A percentile compares a stretch with the other conserved stretches of the same genome.
These are phyloP conservation scores for Linnemannia hyalina DNA, from an alignment of 192 early-diverging fungal species.

Conservation along the genomic window DNA sequence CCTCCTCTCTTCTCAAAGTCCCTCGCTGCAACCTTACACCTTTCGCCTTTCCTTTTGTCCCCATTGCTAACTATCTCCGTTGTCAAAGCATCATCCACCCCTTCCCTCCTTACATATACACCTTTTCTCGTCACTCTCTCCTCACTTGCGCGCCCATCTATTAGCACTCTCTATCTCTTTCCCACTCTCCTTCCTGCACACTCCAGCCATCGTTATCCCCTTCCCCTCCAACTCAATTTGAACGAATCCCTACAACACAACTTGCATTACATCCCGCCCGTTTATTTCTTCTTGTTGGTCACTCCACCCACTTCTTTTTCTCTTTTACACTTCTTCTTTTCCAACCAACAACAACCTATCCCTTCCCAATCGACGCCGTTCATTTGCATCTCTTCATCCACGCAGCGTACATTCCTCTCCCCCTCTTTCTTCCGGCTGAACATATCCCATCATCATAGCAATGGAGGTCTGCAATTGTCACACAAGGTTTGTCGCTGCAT, in stretches of 20 bases:
- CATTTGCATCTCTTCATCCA: not conserved
- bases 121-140: not conserved
- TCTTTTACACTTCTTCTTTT: not conserved
- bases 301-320: not conserved
- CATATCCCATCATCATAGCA: not conserved
- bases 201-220: not conserved
- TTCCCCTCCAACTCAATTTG: not conserved
- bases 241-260: not conserved
- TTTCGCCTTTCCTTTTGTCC: not conserved
- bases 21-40: no score
- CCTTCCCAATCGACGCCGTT: not conserved
- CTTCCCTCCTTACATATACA: no score
- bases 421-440: not conserved
- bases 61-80: no score
- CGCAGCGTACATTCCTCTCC: not conserved
- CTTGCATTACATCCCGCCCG: not conserved
- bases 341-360: not conserved
- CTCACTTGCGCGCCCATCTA: not conserved
- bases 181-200: not conserved
- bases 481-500: conserved; percentile 2
- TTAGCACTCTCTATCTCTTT: not conserved
- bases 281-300: not conserved
- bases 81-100: no score
- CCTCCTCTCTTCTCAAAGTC: no score
- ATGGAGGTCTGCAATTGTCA: conserved; percentile 19